phyloP scores from a whole-genome alignment of 352 stramenopile species.

The Elongisporangium prolatum region DNA sequence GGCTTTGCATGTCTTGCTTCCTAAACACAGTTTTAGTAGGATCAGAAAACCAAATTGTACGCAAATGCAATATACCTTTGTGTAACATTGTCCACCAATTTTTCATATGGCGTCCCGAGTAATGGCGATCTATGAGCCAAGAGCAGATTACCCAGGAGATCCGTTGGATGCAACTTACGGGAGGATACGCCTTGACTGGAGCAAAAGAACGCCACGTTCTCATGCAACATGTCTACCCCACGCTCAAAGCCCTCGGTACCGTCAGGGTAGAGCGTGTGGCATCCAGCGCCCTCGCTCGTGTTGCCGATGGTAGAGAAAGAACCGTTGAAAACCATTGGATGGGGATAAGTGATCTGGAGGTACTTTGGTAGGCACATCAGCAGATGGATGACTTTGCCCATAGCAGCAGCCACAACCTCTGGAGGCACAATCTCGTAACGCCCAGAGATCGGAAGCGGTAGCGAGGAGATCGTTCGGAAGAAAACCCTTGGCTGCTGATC shows the following conservation, averaged over 20 bases:
- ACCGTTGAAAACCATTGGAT: conserved; percentile 85
- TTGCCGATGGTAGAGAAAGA: conserved; percentile 85
- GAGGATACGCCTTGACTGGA: conserved; percentile 36
- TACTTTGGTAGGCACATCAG: conserved; percentile 68
- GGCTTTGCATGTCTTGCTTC: conserved; percentile 1
- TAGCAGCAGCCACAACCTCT: conserved; percentile 62
- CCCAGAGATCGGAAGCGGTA: conserved; percentile 70
- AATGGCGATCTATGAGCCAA: conserved; percentile 36
- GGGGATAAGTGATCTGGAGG: conserved; percentile 59
- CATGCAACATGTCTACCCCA: conserved; percentile 65
- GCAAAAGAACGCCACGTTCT: conserved; percentile 69
- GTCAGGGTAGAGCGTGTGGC: conserved; percentile 82
- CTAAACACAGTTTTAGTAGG: no score
- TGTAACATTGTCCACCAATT: conserved; percentile 9
- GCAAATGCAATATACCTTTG: conserved; percentile 1
- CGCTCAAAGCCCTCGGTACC: conserved; percentile 73
- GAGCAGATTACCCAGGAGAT: conserved; percentile 70
- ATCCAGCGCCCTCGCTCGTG: conserved; percentile 67
- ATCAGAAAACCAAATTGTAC: no score
- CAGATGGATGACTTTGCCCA: conserved; percentile 77
- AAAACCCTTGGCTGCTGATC: conserved; percentile 15
- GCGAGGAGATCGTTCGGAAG: conserved; percentile 59
- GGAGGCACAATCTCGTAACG: conserved; percentile 66
- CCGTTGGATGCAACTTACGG: conserved; percentile 34
- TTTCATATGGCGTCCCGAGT: conserved; percentile 37